Evolutionary conservation across 2,329 filamentous ascomycete species (phyloP).

Genomic region (Monilinia polystroma): DNA sequence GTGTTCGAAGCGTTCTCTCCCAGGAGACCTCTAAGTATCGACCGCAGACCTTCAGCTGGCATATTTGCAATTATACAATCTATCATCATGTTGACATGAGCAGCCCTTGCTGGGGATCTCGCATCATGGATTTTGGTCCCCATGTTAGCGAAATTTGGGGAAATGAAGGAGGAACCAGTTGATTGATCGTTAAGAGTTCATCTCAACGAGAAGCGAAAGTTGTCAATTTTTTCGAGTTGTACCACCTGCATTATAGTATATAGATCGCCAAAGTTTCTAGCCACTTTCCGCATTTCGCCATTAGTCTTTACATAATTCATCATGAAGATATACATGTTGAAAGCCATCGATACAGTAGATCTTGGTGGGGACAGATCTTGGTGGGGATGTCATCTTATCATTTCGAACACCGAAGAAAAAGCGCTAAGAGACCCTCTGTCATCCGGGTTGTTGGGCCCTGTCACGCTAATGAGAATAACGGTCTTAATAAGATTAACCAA

Average conservation of each 20-base stretch:
- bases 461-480: too few species aligned
- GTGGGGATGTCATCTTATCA: constrained; percentile 12
- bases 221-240: not conserved
- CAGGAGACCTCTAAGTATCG: constrained; percentile 41
- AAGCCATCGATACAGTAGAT: not conserved
- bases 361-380: not conserved
- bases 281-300: not conserved
- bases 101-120: constrained; percentile 31
- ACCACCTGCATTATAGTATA: not conserved
- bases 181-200: constrained; percentile 13
- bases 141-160: constrained; percentile 12
- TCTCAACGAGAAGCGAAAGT: not conserved
- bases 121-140: not conserved
- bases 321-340: not conserved
- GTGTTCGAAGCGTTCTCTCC: constrained; percentile 40
- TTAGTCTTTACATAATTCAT: constrained; percentile 9
- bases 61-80: constrained; percentile 48
- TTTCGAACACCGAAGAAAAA: not conserved
- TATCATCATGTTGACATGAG: constrained; percentile 50
- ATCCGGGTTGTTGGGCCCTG: too few species aligned
- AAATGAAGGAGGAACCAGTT: not conserved
- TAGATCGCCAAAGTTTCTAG: not conserved
- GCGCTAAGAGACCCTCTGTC: constrained; percentile 3
- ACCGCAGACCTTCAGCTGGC: constrained; percentile 43
- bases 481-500: not conserved